Evolutionary conservation across 257 asterid species (phyloP).

Genomic region (Rehmannia glutinosa): DNA sequence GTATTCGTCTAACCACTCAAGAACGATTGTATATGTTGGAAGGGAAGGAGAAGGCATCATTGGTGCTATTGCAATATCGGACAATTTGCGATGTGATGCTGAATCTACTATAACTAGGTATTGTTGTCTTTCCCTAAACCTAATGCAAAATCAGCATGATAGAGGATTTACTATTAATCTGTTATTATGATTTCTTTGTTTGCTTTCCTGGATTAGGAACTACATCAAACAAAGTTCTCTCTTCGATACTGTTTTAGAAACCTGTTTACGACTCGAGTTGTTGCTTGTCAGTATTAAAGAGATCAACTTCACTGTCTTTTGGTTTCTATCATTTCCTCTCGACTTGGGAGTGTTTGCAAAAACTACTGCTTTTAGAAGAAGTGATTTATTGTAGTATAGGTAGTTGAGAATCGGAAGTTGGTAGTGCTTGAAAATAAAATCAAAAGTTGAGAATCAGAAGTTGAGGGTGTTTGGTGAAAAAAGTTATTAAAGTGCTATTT

Average conservation of each 20-base stretch:
- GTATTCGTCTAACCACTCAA: constrained; percentile 67
- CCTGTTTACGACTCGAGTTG: not conserved
- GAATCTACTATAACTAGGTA: constrained; percentile 71
- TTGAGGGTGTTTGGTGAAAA: no score
- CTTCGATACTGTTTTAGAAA: not conserved
- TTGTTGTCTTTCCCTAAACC: constrained; percentile 8
- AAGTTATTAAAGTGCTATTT: no score
- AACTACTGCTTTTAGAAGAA: no score
- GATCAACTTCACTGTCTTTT: not conserved
- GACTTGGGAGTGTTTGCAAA: not conserved
- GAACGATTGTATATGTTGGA: constrained; percentile 84
- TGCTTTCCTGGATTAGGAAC: not conserved
- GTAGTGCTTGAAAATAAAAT: no score
- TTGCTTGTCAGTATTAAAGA: not conserved
- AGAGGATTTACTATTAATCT: not conserved
- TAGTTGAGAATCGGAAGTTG: no score
- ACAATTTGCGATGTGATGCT: constrained; percentile 79
- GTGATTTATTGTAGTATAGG: no score
- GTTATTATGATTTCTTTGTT: not conserved
- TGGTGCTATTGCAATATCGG: constrained; percentile 89
- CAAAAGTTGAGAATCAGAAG: no score
- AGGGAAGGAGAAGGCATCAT: constrained; percentile 91
- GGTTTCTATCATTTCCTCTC: not conserved
- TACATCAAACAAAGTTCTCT: not conserved
- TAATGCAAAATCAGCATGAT: not conserved